Base-by-base conservation (phyloP, 2,329 filamentous ascomycete genomes). In the Colletotrichum magnum region DNA sequence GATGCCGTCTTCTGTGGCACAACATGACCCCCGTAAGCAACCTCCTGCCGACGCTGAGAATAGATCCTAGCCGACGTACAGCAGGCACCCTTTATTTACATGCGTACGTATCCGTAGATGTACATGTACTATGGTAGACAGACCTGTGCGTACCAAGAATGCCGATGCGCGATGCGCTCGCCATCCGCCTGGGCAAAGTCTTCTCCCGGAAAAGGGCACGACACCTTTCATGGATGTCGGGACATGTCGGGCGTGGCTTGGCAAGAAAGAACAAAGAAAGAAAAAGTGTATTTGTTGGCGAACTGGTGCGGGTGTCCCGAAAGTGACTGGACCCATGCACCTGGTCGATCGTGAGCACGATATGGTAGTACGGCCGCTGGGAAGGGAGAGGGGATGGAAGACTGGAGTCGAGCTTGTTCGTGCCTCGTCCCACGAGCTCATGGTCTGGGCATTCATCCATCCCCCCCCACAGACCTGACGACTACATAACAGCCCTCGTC, bases 161-260 rank as follows among this genome's bases (percentile, higher is more conserved):
- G 21, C 21, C 21, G 21, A 24, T 61, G 50, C 43, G 32, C 7
- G 32, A 36, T 36, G 32, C 47, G 36, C 41, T 60, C 16, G 28
- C 26, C 62, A 48, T 45, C 45, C 54, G 57, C 26, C 43, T 52
- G 45, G 51, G 50, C 56, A 52, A 36, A 10, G n/a, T 18, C 50
- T 12, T 43, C 45, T 32, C 32, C n/a, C 48, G 61, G 61, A 39
- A 43, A 43, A 43, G 16, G 41, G 41, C 41, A n/a, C 13, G n/a
- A 16, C 39, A 26, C 13, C 12, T n/a, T 48, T 67, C 56, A 32
- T 67, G 56, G 57, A 39, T 64, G 64, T 66, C 67, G 62, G 67
- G 52, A 57, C 32, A 67, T 69, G 57, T 69, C 67, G 67, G 62
- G 16, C 51, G 18, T 69, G 56, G 26, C 67, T 69, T 67, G 62